phyloP scores from a whole-genome alignment of 495 filamentous ascomycete species.

The Coniosporium apollinis region DNA sequence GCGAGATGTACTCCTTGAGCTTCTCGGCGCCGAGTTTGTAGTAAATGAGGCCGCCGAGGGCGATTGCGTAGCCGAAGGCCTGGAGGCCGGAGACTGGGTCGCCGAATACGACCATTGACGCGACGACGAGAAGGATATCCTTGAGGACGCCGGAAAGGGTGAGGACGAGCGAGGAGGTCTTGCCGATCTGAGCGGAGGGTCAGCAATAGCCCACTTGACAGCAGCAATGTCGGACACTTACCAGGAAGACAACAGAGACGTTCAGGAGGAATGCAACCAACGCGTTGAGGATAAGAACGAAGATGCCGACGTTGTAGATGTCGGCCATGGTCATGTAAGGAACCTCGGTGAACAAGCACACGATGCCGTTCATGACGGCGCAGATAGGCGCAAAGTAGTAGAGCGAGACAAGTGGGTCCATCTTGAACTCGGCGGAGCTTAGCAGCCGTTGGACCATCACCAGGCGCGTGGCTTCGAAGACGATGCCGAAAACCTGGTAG shows the following conservation, averaged over 20 bases:
- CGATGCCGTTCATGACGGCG: slow-evolving; percentile 70
- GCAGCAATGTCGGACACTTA: slow-evolving; percentile 30
- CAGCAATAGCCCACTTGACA: slow-evolving; percentile 4
- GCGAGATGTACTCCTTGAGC: slow-evolving; percentile 58
- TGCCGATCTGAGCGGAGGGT: slow-evolving; percentile 64
- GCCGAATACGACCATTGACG: slow-evolving; percentile 79
- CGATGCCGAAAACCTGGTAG: slow-evolving; percentile 67
- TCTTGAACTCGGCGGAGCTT: slow-evolving; percentile 84
- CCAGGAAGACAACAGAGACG: slow-evolving; percentile 85
- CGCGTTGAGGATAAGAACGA: slow-evolving; percentile 64
- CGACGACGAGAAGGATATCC: slow-evolving; percentile 84
- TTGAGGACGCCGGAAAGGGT: slow-evolving; percentile 97
- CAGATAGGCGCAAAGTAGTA: slow-evolving; percentile 95
- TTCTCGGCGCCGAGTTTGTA: slow-evolving; percentile 89
- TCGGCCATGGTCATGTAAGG: slow-evolving; percentile 53
- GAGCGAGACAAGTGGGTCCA: slow-evolving; percentile 88
- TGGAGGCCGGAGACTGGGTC: slow-evolving; percentile 69
- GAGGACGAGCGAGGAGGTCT: slow-evolving; percentile 89
- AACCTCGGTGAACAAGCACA: slow-evolving; percentile 64
- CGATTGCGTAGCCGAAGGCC: slow-evolving; percentile 88
- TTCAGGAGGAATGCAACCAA: slow-evolving; percentile 75
- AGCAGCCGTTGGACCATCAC: slow-evolving; percentile 84
- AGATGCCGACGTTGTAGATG: slow-evolving; percentile 57
- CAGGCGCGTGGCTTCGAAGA: slow-evolving; percentile 80
- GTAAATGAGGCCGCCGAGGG: slow-evolving; percentile 79